phyloP scores from a whole-genome alignment of 2,329 filamentous ascomycete species.

The Talaromyces piceae region DNA sequence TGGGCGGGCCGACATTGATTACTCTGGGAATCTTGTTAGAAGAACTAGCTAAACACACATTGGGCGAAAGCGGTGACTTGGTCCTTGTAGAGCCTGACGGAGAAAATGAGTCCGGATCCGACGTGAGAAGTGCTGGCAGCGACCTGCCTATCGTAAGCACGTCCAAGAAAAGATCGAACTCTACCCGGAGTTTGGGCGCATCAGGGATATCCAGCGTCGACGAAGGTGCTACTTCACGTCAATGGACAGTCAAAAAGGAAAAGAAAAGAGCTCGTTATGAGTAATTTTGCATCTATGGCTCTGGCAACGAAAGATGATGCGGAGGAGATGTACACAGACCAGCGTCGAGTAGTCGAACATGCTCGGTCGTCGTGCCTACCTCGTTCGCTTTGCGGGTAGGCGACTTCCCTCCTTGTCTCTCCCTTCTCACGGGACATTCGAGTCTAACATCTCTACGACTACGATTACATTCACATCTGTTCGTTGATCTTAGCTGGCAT shows the following conservation, averaged over 20 bases:
- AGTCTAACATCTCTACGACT: background rate
- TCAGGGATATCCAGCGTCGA: conserved; percentile 16
- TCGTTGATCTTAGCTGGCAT: background rate
- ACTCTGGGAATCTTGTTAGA: conserved; percentile 55
- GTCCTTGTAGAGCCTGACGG: conserved; percentile 47
- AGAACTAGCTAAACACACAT: conserved; percentile 44
- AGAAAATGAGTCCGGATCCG: background rate
- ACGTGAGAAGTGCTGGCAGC: conserved; percentile 2
- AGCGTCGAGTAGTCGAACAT: background rate
- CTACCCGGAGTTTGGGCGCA: background rate
- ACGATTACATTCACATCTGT: background rate
- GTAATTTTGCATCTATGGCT: background rate
- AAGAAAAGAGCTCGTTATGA: conserved; percentile 1
- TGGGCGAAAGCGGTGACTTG: conserved; percentile 53
- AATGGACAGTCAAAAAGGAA: background rate
- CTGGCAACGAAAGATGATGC: background rate
- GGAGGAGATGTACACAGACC: background rate
- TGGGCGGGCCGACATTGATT: conserved; percentile 57
- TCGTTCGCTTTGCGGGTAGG: background rate
- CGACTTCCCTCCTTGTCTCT: background rate
- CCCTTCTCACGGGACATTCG: background rate
- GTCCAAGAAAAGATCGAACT: conserved; percentile 6
- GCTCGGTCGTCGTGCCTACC: background rate
- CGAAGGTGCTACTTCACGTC: conserved; percentile 6
- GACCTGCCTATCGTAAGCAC: background rate